Evolutionary conservation across 129 eudicot genomes (phyloP), one percentile per base, ranked within the genome.

Genomic region (Lactuca saligna): DNA sequence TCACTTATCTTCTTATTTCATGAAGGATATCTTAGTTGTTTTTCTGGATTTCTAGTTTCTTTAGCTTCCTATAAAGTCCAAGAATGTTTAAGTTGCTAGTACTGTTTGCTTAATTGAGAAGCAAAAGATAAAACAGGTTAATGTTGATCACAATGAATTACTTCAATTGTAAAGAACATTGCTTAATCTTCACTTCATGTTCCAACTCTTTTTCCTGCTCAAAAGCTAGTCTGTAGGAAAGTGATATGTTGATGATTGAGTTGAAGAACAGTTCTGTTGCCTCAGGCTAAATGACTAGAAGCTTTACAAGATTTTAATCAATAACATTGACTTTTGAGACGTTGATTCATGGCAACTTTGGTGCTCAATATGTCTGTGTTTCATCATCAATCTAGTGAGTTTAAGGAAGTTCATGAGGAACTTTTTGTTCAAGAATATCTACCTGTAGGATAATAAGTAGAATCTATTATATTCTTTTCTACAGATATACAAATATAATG

Each of bases 151-250:
- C 65, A 39, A 12, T 44, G 66, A 70, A 63, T 48, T 39, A 15
- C 44, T 54, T 42, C 33, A 54, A 25, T 37, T 70, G 35, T 64
- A n/a, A 44, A 63, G 70, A 64, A 53, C 57, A 38, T 73, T 63
- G 49, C 71, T 64, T 54, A 39, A 54, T 54, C 34, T 73, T 49
- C 71, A 73, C 70, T 73, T 73, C 71, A 73, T 41, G 65, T 57
- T 41, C 48, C 56, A 29, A 51, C 54, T 37, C 56, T 63, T 73
- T 70, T 51, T 38, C 38, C 53, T 41, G 55, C 63, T 39, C n/a
- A 42, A 38, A 54, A 54, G 57, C 42, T 63, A 63, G 41, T 34
- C 54, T 39, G 57, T 73, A 29, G 78, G 70, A 64, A 64, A 64
- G 8, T 73, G 57, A 73, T 51, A 64, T 14, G 71, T 17, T 72